A percentile compares a stretch with the other conserved stretches of the same genome.
phyloP scores from a whole-genome alignment of 768 basidiomycete species.

The Tricholoma saponaceum region DNA sequence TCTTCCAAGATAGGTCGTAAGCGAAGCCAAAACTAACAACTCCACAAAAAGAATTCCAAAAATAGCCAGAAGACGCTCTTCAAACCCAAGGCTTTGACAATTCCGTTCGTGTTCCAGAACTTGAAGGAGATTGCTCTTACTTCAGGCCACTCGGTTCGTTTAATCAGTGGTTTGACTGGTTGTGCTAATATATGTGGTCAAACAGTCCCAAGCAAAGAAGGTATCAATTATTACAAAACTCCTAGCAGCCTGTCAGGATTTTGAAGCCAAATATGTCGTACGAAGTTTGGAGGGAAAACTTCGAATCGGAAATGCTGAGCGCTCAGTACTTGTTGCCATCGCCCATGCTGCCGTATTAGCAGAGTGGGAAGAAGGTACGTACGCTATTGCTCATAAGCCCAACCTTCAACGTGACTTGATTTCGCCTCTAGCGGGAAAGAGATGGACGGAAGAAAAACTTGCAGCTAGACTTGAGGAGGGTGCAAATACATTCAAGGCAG shows the following conservation, averaged over 20 bases:
- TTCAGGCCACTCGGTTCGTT: constrained; percentile 69
- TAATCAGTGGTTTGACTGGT: background rate
- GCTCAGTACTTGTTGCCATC: constrained; percentile 91
- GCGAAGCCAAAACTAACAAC: background rate
- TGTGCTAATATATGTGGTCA: constrained; percentile 6
- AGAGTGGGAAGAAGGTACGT: constrained; percentile 52
- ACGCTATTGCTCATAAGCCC: background rate
- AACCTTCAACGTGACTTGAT: constrained; percentile 4
- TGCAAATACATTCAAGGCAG: constrained; percentile 73
- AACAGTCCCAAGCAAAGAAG: constrained; percentile 92
- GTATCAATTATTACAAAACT: constrained; percentile 93
- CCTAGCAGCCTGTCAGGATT: constrained; percentile 84
- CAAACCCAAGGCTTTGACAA: constrained; percentile 87
- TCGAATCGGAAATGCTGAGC: constrained; percentile 94
- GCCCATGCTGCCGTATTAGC: constrained; percentile 87
- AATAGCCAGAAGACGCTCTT: constrained; percentile 91
- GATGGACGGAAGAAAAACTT: constrained; percentile 71
- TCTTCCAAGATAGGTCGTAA: background rate
- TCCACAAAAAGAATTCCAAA: constrained; percentile 71
- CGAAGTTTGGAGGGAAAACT: constrained; percentile 96
- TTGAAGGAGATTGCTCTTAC: constrained; percentile 88
- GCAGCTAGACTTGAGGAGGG: constrained; percentile 72
- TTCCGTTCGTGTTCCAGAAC: constrained; percentile 86
- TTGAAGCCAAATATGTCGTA: constrained; percentile 95
- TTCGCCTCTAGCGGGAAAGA: constrained; percentile 55